Percentiles rank a stretch among this genome's conserved stretches.
These are phyloP conservation scores for Astrothelium macrocarpum DNA, from an alignment of 495 filamentous ascomycete species.

Conservation along the genomic window DNA sequence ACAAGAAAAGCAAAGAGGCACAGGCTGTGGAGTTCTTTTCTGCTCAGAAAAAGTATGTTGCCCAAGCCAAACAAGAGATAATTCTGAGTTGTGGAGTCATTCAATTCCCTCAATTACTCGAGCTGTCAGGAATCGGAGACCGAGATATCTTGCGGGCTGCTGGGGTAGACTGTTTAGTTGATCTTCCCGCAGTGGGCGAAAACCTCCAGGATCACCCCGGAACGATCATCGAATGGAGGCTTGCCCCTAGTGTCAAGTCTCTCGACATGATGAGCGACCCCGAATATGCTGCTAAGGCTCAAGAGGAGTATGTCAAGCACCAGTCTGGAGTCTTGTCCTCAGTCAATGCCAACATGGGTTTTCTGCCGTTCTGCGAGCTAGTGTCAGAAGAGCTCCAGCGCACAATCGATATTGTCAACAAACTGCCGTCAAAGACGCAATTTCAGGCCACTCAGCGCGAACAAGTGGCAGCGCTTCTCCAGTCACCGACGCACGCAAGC, in stretches of 20 bases:
- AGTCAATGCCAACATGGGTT: conserved; percentile 18
- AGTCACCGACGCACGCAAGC: conserved; percentile 2
- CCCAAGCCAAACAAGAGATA: conserved; percentile 36
- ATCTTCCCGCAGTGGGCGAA: conserved; percentile 18
- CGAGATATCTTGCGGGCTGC: conserved; percentile 31
- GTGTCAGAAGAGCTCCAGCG: background rate
- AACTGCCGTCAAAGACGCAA: background rate
- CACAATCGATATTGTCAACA: background rate
- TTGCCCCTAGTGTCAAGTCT: background rate
- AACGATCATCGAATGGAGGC: background rate
- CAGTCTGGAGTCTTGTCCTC: conserved; percentile 12
- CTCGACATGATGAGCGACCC: conserved; percentile 7
- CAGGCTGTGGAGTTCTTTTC: conserved; percentile 20
- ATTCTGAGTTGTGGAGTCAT: conserved; percentile 45
- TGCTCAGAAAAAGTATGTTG: conserved; percentile 18
- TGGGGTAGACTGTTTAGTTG: conserved; percentile 27
- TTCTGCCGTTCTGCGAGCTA: conserved; percentile 14
- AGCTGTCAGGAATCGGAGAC: conserved; percentile 49
- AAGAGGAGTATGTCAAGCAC: conserved; percentile 8
- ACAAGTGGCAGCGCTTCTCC: background rate
- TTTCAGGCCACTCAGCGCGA: background rate
- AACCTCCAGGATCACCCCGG: conserved; percentile 21
- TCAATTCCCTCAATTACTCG: conserved; percentile 46
- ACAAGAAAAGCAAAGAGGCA: background rate
- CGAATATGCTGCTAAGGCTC: background rate